Base-by-base conservation (phyloP, 768 basidiomycete genomes). In the Suillus weaverae region DNA sequence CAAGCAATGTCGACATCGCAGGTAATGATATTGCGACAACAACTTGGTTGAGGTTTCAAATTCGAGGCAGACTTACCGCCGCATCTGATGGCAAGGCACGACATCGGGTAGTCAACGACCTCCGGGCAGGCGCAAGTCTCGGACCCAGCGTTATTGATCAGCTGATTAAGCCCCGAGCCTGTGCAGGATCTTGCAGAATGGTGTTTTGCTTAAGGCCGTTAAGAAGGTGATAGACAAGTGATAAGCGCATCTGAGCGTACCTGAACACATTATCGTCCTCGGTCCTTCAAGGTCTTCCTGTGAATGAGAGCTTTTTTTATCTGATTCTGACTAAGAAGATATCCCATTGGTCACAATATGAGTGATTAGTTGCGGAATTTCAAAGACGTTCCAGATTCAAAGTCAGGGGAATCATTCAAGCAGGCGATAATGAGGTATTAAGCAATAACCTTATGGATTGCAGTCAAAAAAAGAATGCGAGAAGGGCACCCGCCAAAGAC, bases 171-270 rank as follows among this genome's bases (percentile, higher is more conserved):
- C 16, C 32, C 48, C 61, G 10, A 55, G 53, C 18, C 51, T 36
- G 62, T 60, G 51, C n/a, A 53, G 61, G 22, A 62, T 4, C 6
- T 50, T 50, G 26, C 14, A 30, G 14, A 8, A 26, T 26, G 22
- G 22, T 57, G 8, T 8, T 16, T 35, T 55, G 62, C 51, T 60
- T 41, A 59, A 62, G 54, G 57, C 57, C 57, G 57, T 20, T 59
- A 20, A 59, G 62, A 36, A 62, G 55, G 38, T 59, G 62, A 62
- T 59, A 60, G 60, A 57, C 50, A 5, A 60, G 8, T 62, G 56
- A 62, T 62, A 62, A 26, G 41, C 62, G 62, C 36, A 5, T 10
- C 11, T 33, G 2, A n/a, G 9, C 26, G 62, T 62, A 59, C 62
- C 62, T 62, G 62, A 32, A 6, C 16, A 44, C 44, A 46, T 22